A percentile compares a stretch with the other conserved stretches of the same genome.
These are phyloP conservation scores for Trypanosoma rangeli DNA, from an alignment of 208 protist species.

Conservation along the genomic window DNA sequence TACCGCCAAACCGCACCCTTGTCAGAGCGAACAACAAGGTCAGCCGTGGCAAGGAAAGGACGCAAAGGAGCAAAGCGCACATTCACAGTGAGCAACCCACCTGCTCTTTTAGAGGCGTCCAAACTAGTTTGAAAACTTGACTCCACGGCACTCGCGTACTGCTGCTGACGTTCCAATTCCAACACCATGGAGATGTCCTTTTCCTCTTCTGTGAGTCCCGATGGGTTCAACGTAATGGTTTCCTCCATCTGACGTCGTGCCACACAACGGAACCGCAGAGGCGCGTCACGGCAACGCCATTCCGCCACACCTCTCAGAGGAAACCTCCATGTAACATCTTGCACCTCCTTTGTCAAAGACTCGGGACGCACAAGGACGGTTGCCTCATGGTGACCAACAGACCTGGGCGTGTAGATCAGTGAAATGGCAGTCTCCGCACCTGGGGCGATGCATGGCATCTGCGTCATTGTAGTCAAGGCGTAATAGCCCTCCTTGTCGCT, in stretches of 20 bases:
- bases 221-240: conserved; percentile 44
- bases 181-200: conserved; percentile 34
- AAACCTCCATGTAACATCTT: conserved; percentile 73
- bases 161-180: conserved; percentile 47
- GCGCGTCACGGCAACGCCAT: conserved; percentile 47
- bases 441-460: conserved; percentile 30
- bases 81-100: conserved; percentile 44
- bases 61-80: conserved; percentile 80
- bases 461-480: conserved; percentile 29
- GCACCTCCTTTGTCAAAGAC: conserved; percentile 19
- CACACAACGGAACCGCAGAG: conserved; percentile 57
- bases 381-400: conserved; percentile 61
- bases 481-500: conserved; percentile 34
- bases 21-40: conserved; percentile 56
- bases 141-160: conserved; percentile 37
- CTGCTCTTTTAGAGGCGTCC: conserved; percentile 22
- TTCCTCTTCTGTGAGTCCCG: conserved; percentile 38
- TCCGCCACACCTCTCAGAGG: conserved; percentile 78
- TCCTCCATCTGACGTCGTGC: conserved; percentile 58
- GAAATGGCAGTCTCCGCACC: conserved; percentile 45
- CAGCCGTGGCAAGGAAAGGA: conserved; percentile 64
- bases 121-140: conserved; percentile 42
- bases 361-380: conserved; percentile 57
- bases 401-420: conserved; percentile 60
- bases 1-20: conserved; percentile 81